Percentiles rank a stretch among this genome's conserved stretches.
Evolutionary conservation across 768 basidiomycete species (phyloP).

Genomic region (Mrakia blollopis): DNA sequence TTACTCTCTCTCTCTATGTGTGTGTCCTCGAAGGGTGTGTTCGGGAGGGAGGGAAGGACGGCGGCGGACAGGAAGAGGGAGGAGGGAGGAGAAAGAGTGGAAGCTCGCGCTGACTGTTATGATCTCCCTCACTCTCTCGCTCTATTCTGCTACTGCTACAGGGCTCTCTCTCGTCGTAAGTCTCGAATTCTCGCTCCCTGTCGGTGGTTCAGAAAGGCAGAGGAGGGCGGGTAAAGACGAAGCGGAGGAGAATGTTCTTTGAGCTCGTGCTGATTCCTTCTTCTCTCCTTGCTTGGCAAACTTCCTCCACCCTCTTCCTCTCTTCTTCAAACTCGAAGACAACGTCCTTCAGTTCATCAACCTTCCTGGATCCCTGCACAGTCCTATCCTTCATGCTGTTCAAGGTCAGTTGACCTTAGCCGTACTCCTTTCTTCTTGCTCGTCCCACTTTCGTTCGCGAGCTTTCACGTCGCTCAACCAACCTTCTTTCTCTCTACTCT

Average conservation of each 20-base stretch:
- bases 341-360: conserved; percentile 34
- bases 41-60: too few relatives aligned
- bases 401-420: neutral
- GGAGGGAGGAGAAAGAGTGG: neutral
- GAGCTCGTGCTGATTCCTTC: too few relatives aligned
- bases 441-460: too few relatives aligned
- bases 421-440: too few relatives aligned
- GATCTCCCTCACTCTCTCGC: neutral
- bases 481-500: too few relatives aligned
- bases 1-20: neutral
- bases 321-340: neutral
- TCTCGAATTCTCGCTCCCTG: too few relatives aligned
- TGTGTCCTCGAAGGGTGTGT: neutral
- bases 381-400: conserved; percentile 24
- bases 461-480: too few relatives aligned
- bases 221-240: too few relatives aligned
- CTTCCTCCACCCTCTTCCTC: too few relatives aligned
- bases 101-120: neutral
- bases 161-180: conserved; percentile 6
- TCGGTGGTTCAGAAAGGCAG: too few relatives aligned
- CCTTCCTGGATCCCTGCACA: conserved; percentile 10
- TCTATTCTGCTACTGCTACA: neutral
- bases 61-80: neutral
- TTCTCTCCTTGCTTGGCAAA: too few relatives aligned
- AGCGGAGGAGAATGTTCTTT: too few relatives aligned